phyloP scores from a whole-genome alignment of 2,329 filamentous ascomycete genomes.

The Cladosporium sp. region DNA sequence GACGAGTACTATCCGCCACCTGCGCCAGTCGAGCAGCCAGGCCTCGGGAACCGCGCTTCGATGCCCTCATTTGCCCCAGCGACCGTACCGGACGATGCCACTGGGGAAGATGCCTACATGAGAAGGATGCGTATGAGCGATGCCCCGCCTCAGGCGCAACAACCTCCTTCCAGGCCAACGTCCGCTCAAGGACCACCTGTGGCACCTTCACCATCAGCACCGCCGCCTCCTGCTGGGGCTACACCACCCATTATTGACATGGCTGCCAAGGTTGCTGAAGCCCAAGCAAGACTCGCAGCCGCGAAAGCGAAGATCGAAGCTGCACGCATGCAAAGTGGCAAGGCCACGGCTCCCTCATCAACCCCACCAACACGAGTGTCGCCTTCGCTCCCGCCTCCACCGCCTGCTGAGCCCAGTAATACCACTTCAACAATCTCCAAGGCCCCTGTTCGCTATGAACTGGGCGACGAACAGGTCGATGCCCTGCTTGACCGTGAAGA shows the following conservation, averaged over 20 bases:
- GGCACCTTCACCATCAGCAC: slow-evolving; percentile 6
- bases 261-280: slow-evolving; percentile 18
- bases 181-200: slow-evolving; percentile 23
- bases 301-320: slow-evolving; percentile 20
- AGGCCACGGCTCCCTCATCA: slow-evolving; percentile 6
- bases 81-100: slow-evolving; percentile 48
- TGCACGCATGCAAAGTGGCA: slow-evolving; percentile 4
- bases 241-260: not conserved
- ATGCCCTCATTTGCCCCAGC: slow-evolving; percentile 40
- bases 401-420: slow-evolving; percentile 11
- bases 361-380: slow-evolving; percentile 10
- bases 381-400: slow-evolving; percentile 17
- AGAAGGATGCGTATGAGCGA: slow-evolving; percentile 53
- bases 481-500: slow-evolving; percentile 47
- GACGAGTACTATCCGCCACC: slow-evolving; percentile 24
- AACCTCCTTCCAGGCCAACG: slow-evolving; percentile 12
- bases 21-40: slow-evolving; percentile 34
- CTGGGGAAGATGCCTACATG: slow-evolving; percentile 64
- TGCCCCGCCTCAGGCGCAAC: slow-evolving; percentile 28
- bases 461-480: slow-evolving; percentile 41
- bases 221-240: not conserved
- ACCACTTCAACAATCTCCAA: slow-evolving; percentile 62
- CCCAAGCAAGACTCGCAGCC: slow-evolving; percentile 20
- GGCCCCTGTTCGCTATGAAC: slow-evolving; percentile 67
- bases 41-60: slow-evolving; percentile 45